Evolutionary conservation across 345 rosid species (phyloP), one percentile per base, ranked within the genome.

Genomic region (Durio zibethinus): DNA sequence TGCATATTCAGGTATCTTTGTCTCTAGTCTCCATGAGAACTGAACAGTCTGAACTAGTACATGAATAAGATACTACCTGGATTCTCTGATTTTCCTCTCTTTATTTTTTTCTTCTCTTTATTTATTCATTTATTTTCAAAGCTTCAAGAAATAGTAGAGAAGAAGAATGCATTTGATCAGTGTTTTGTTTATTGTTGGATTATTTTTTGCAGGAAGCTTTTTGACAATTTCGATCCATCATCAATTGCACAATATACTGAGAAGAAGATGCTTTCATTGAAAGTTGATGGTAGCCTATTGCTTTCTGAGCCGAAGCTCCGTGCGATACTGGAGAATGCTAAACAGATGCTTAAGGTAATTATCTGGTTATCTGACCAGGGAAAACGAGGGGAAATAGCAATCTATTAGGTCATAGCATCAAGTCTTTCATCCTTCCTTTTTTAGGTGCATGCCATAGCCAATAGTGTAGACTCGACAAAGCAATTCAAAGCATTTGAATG

Each of bases 251-350:
- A 82, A 75, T 89, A 87, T 77, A 82, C 92, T 10, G 97, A 93
- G 83, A 90, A 93, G 88, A 91, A 80, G 84, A 76, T 93, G 80
- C 71, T 83, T 53, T 86, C 93, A 59, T 79, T 93, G 79, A 93
- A 84, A 83, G 87, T 90, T 56, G 87, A 91, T 29, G 91, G 90
- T 9, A 83, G 82, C 60, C 87, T 86, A 0, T 45, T 95, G 84
- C 86, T 95, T 27, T 95, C 96, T 6, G 97, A 93, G 79, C 92
- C 86, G 68, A 95, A 95, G 90, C 89, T 95, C 33, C 92, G 96
- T 74, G 99, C 99, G 29, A 69, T 95, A 38, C 86, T 85, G 10
- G 98, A 88, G 61, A 93, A 93, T 76, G 99, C 99, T 8, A 89
- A 89, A 73, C 88, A 80, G 38, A 78, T 83, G n/a, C 88, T 90